Evolutionary conservation across 2,329 filamentous ascomycete species (phyloP).

Genomic region (Pestalotiopsis fici): DNA sequence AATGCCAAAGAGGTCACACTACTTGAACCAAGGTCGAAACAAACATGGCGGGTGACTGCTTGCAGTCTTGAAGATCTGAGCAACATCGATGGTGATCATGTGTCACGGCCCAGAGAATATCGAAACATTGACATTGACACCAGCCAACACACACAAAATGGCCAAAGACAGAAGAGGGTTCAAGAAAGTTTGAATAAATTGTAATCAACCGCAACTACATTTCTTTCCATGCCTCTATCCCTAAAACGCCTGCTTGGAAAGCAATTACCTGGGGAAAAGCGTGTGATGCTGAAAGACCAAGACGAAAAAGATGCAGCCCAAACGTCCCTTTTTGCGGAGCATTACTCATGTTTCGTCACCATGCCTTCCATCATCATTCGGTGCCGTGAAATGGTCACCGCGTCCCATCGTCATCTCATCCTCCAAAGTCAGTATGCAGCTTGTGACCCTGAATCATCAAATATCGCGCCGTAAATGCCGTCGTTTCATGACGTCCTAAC

Average conservation of each 20-base stretch:
- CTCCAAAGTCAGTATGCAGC: constrained; percentile 21
- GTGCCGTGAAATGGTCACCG: neutral
- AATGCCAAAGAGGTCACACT: neutral
- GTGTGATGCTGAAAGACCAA: constrained; percentile 12
- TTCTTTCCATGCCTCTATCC: constrained; percentile 30
- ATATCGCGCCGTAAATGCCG: constrained; percentile 30
- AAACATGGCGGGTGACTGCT: neutral
- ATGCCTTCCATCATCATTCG: neutral
- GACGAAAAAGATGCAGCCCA: constrained; percentile 5
- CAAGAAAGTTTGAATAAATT: neutral
- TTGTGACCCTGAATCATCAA: constrained; percentile 19
- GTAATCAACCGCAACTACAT: constrained; percentile 21
- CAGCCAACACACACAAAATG: neutral
- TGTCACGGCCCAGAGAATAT: neutral
- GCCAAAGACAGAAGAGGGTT: neutral
- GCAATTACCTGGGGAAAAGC: constrained; percentile 18
- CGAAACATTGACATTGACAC: neutral
- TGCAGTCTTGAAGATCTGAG: neutral
- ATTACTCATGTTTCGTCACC: neutral
- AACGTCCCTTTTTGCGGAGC: neutral
- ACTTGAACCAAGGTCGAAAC: neutral
- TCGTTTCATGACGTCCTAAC: constrained; percentile 11
- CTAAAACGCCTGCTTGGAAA: constrained; percentile 32
- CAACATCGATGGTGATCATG: neutral
- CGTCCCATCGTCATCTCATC: neutral